A percentile compares a stretch with the other conserved stretches of the same genome.
Conservation (phyloP, 768 basidiomycete species). For the Panellus pusillus region DNA sequence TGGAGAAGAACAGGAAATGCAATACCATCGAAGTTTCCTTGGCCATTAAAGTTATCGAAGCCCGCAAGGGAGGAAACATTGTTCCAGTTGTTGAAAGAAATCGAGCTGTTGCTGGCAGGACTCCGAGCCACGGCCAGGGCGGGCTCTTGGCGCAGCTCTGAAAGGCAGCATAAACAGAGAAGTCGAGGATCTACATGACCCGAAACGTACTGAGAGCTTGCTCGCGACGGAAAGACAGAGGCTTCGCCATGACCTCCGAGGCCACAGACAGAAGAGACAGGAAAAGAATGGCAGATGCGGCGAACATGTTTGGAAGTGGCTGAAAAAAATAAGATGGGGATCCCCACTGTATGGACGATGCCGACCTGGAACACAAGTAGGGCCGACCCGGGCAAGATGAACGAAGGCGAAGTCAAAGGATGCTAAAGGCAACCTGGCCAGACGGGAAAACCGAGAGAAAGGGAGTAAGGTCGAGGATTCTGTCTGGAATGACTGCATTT, state of each 20-base stretch:
- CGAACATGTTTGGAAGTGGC: slow-evolving; percentile 20
- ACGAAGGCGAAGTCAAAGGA: slow-evolving; percentile 18
- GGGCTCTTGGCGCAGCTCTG: slow-evolving; percentile 11
- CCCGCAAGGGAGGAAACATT: slow-evolving; percentile 21
- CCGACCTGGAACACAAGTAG: slow-evolving; percentile 14
- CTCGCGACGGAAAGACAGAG: slow-evolving; percentile 16
- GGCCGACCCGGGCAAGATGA: slow-evolving; percentile 19
- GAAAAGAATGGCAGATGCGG: slow-evolving; percentile 16
- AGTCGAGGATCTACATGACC: background rate
- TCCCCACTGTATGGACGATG: background rate
- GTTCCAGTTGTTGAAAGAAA: slow-evolving; percentile 27
- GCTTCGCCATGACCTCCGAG: slow-evolving; percentile 15
- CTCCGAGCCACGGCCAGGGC: background rate
- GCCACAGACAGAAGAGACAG: slow-evolving; percentile 18
- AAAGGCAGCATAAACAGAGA: background rate
- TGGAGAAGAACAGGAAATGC: slow-evolving; percentile 6
- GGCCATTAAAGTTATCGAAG: slow-evolving; percentile 26
- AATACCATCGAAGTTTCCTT: slow-evolving; percentile 18
- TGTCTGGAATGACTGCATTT: background rate
- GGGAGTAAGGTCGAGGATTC: background rate
- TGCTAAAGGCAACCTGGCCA: slow-evolving; percentile 25
- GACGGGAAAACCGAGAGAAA: slow-evolving; percentile 19
- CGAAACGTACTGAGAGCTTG: slow-evolving; percentile 11
- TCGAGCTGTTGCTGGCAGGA: background rate
- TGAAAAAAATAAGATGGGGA: background rate